Percentiles rank a stretch among this genome's conserved stretches.
Evolutionary conservation across 805 yeast genomes (phyloP).

Genomic region (Candida yuanshanica): DNA sequence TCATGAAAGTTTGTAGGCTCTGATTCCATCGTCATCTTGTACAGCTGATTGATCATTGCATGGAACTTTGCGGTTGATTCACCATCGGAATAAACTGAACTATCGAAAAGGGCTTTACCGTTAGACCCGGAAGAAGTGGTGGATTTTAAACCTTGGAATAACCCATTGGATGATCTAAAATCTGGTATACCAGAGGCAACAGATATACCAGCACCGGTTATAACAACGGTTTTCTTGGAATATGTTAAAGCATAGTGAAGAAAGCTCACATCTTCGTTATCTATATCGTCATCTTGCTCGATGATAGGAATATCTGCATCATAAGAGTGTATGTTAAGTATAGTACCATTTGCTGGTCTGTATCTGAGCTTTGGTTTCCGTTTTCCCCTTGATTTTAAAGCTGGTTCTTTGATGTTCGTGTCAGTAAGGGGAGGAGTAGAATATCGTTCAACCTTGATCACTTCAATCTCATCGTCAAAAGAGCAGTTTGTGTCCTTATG

Average conservation of each 20-base stretch:
- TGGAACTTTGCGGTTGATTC: constrained; percentile 62
- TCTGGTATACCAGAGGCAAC: constrained; percentile 91
- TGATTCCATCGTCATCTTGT: constrained; percentile 47
- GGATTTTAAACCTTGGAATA: constrained; percentile 50
- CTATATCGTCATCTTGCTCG: constrained; percentile 29
- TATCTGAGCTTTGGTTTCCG: constrained; percentile 42
- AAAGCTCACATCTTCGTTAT: constrained; percentile 39
- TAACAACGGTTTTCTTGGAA: constrained; percentile 53
- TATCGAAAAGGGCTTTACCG: constrained; percentile 76
- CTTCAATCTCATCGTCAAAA: not conserved
- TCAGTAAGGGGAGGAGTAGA: not conserved
- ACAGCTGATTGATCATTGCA: constrained; percentile 61
- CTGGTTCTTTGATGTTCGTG: not conserved
- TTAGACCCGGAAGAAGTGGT: constrained; percentile 31
- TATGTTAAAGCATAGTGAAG: constrained; percentile 47
- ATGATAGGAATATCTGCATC: constrained; percentile 22
- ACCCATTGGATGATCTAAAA: constrained; percentile 73
- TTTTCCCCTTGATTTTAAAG: constrained; percentile 4
- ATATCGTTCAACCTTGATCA: not conserved
- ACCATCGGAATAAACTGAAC: constrained; percentile 63
- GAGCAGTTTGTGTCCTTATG: not conserved
- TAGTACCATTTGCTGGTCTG: constrained; percentile 42
- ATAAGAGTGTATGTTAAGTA: constrained; percentile 31
- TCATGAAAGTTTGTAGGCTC: constrained; percentile 72
- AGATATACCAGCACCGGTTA: constrained; percentile 89